phyloP scores from a whole-genome alignment of 1,284 basidiomycete genomes.

The Ustilago tritici region DNA sequence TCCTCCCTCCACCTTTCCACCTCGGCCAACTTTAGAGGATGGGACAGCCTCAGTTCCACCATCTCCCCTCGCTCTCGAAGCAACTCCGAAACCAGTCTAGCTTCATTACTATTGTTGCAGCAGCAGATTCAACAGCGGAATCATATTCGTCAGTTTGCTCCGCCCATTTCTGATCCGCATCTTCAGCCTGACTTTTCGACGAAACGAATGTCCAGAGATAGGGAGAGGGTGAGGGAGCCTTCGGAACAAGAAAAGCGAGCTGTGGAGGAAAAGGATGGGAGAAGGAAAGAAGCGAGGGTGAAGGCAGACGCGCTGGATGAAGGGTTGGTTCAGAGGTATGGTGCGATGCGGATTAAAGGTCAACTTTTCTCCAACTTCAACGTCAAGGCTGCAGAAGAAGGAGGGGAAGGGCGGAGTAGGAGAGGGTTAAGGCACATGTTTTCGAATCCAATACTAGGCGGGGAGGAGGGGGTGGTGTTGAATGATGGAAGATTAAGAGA shows the following conservation, averaged over 20 bases:
- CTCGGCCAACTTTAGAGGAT: neutral
- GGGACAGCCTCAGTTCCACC: neutral
- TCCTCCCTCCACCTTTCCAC: neutral
- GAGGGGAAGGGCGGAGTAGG: neutral
- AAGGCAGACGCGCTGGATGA: slow-evolving; percentile 7
- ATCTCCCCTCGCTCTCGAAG: neutral
- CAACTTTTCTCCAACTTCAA: neutral
- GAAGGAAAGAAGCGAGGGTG: neutral
- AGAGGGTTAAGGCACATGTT: slow-evolving; percentile 25
- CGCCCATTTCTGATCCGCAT: slow-evolving; percentile 17
- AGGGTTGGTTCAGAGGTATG: slow-evolving; percentile 10
- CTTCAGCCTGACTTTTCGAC: neutral
- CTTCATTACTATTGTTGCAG: slow-evolving; percentile 26
- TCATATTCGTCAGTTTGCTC: slow-evolving; percentile 3
- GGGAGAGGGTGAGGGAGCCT: neutral
- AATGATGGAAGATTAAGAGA: slow-evolving; percentile 18
- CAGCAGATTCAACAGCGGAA: slow-evolving; percentile 30
- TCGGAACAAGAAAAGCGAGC: neutral
- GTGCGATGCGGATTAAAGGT: slow-evolving; percentile 21
- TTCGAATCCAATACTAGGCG: slow-evolving; percentile 7
- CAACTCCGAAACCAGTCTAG: slow-evolving; percentile 17
- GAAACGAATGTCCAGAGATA: neutral
- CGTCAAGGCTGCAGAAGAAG: neutral
- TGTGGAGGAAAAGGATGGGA: neutral
- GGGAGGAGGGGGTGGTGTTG: no score